Base-by-base conservation (phyloP, 2,329 filamentous ascomycete genomes). In the Fusarium verrucosum region DNA sequence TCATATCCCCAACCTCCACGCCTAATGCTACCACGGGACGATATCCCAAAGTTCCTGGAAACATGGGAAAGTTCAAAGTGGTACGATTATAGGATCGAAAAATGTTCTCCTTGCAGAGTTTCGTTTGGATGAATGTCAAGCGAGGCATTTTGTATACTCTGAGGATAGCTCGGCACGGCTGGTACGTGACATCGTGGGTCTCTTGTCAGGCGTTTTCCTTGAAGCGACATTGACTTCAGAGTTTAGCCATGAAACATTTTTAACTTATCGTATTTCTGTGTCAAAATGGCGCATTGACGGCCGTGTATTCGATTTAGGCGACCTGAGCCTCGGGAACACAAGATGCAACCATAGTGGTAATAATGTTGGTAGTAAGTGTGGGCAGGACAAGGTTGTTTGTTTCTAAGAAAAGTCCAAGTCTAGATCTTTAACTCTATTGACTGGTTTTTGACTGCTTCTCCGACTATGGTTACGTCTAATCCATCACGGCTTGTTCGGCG, bases 401-500 rank as follows among this genome's bases (percentile, higher is more conserved):
- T 16, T 23, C n/a, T 26, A 37, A 33, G 25, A 36, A 44, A 25
- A 32, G 23, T 30, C 23, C 28, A 42, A 37, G n/a, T 22, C 23
- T 41, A 11, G 11, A 54, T 44, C 36, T 63, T 47, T 58, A 65
- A 32, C 30, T 32, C 30, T 32, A n/a, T 32, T 32, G 30, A 32
- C 13, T 32, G 14, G 14, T 32, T 32, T n/a, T 50, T 59, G 47
- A 33, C 28, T 32, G 11, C 17, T 33, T 50, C 36, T 58, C 37
- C 49, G 44, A 17, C 47, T 58, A 38, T 51, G 25, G 53, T 42
- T 30, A 38, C 22, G 26, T 19, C 53, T 60, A 72, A 50, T 71
- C 70, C 45, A 71, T 58, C 32, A 71, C 66, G 9, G 70, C 70
- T 41, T 61, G 65, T 47, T 72, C 70, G 19, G 61, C 50, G 47